phyloP scores from a whole-genome alignment of 2,329 filamentous ascomycete genomes.

The Verticillium isaacii region DNA sequence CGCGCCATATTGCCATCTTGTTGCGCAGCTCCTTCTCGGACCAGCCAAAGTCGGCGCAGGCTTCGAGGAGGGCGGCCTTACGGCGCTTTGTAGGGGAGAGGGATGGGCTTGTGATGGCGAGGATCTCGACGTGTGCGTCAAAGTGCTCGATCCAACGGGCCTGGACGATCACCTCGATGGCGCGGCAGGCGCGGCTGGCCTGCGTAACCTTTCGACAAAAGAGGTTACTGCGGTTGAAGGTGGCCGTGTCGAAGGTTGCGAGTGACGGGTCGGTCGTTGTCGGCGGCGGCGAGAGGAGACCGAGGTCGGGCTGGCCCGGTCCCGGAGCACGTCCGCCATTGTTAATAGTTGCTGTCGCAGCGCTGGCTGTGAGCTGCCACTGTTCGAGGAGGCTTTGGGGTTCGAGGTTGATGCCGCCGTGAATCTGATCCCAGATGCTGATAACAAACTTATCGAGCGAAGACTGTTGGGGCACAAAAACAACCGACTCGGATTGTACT shows the following conservation, averaged over 20 bases:
- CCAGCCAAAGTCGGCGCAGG: conserved; percentile 49
- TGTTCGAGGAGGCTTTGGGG: conserved; percentile 22
- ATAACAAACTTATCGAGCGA: conserved; percentile 23
- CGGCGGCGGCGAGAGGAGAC: neutral
- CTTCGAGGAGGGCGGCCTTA: conserved; percentile 46
- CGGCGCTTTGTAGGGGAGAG: conserved; percentile 41
- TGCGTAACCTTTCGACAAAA: conserved; percentile 27
- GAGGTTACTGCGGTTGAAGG: conserved; percentile 24
- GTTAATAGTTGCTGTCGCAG: conserved; percentile 13
- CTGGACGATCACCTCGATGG: conserved; percentile 54
- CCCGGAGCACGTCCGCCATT: conserved; percentile 2
- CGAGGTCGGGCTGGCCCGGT: neutral
- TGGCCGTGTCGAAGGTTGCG: conserved; percentile 2
- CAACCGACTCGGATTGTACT: conserved; percentile 4
- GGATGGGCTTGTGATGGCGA: conserved; percentile 30
- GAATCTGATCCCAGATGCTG: conserved; percentile 28
- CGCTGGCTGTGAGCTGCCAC: conserved; percentile 14
- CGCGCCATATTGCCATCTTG: conserved; percentile 44
- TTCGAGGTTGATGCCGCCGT: conserved; percentile 21
- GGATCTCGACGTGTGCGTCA: conserved; percentile 40
- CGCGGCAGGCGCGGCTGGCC: conserved; percentile 47
- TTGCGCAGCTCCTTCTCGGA: conserved; percentile 54
- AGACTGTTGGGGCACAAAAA: conserved; percentile 10
- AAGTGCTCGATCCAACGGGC: conserved; percentile 53
- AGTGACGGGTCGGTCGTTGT: neutral